Base-by-base conservation (phyloP, 208 protist genomes). In the Porcisia deanei region DNA sequence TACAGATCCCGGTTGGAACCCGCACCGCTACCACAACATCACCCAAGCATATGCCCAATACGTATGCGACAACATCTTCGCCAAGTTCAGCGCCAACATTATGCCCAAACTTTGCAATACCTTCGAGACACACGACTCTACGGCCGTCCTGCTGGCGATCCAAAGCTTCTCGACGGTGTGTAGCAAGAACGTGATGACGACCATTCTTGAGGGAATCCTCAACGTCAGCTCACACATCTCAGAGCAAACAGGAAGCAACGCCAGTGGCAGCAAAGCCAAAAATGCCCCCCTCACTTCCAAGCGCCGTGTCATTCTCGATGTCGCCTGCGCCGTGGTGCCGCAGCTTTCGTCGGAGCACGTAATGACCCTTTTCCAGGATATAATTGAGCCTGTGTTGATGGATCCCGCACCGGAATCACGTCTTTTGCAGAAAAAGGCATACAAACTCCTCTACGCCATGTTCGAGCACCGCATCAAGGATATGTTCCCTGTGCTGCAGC, bases 71-170 rank as follows among this genome's bases (percentile, higher is more conserved):
- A 85, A 80, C 53, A 77, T 97, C 34, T 91, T 97, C 72, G 81
- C 83, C 68, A 91, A 88, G 79, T 97, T 92, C 76, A 94, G 89
- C 77, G 86, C 83, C 1, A 97, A 97, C 80, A 93, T 97, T 75
- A 97, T 97, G 93, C 93, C 93, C 16, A 90, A 90, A 49, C 84
- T 97, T 55, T 97, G 93, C 75, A 97, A 97, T 81, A 88, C 86
- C 0, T 95, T 94, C 69, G 89, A 95, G 69, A 81, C 73, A 3
- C 87, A 95, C 75, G 81, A 90, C 75, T 91, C 88, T n/a, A 95
- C 90, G 5, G 89, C 91, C 1, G 86, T 97, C 47, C 85, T 97
- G 71, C 67, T 88, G 53, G 90, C 89, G n/a, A 95, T 97, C 72
- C 86, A 89, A 75, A 97, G 91, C 79, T 97, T 95, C 77, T 88